Evolutionary conservation across 2,329 filamentous ascomycete species (phyloP), one percentile per base, ranked within the genome.

Genomic region (Lachnellula hyalina): DNA sequence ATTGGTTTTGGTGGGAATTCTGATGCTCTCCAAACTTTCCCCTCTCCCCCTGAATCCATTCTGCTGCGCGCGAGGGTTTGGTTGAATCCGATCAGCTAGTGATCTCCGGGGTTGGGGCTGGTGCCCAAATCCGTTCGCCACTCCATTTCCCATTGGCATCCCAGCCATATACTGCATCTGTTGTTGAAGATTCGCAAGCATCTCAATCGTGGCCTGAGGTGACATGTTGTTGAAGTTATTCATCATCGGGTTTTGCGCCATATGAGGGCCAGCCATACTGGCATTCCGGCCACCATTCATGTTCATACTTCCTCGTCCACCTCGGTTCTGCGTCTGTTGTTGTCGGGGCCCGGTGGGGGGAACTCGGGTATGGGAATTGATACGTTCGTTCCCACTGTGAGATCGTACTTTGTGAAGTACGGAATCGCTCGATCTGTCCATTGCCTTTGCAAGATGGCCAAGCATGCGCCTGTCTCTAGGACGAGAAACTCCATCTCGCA

Each of bases 151-250:
- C 54, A 35, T 44, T 25, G 51, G 62, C 38, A 70, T 66, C 65
- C 92, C 86, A 52, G 84, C 82, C 83, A 96, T 90, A 83, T 95
- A 89, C 57, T 87, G 83, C 49, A 89, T 89, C 67, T 96, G 90
- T 68, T 96, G 89, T 72, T 96, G 89, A 60, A 94, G 81, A 75
- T 95, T 81, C 42, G 84, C 79, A 75, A 89, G 85, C 52, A 90
- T 77, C 55, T 87, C 82, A 77, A 89, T 84, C 67, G 93, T 78
- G 73, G 90, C 80, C 74, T 87, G 75, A 70, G 82, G 74, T 72
- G 73, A 83, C 77, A 87, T 81, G 55, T 70, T 72, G 73, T 77
- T 74, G 50, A 72, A 72, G 55, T 73, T 32, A 32, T 32, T 74
- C 68, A 73, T 73, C 49, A 68, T 70, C 72, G 36, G 68, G 67